A percentile compares a stretch with the other conserved stretches of the same genome.
Evolutionary conservation across 805 yeast genomes (phyloP).

Genomic region (Candida cerambycidarum): DNA sequence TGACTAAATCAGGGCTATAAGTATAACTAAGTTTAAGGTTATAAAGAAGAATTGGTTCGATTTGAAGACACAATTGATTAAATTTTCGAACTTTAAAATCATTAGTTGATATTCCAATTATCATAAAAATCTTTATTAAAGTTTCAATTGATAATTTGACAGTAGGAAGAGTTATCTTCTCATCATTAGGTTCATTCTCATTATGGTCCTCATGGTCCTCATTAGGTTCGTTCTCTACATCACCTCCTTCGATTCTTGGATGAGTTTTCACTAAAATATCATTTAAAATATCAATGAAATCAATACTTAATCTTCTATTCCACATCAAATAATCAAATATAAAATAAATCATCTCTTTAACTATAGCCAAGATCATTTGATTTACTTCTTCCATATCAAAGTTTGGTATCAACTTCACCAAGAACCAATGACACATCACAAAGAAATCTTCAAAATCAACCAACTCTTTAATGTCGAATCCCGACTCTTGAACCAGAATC

Average conservation of each 20-base stretch:
- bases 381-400: slow-evolving; percentile 13
- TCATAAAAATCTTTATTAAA: slow-evolving; percentile 23
- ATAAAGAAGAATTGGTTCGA: slow-evolving; percentile 18
- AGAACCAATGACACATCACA: slow-evolving; percentile 14
- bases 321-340: slow-evolving; percentile 24
- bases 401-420: slow-evolving; percentile 9
- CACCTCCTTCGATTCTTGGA: slow-evolving; percentile 6
- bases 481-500: slow-evolving; percentile 17
- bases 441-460: slow-evolving; percentile 9
- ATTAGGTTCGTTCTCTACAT: not conserved
- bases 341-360: slow-evolving; percentile 27
- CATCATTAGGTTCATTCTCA: not conserved
- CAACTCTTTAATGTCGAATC: not conserved
- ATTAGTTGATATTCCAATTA: slow-evolving; percentile 23
- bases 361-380: slow-evolving; percentile 17
- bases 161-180: slow-evolving; percentile 15
- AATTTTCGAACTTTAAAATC: slow-evolving; percentile 1
- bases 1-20: slow-evolving; percentile 22
- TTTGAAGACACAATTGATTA: slow-evolving; percentile 9
- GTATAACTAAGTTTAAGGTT: slow-evolving; percentile 17
- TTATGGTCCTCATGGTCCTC: too few relatives aligned
- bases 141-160: slow-evolving; percentile 28
- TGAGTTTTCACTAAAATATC: slow-evolving; percentile 13
- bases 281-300: slow-evolving; percentile 8
- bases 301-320: not conserved